Percentiles rank a stretch among this genome's conserved stretches.
Conservation (phyloP, 2,329 filamentous ascomycete species). For the Rachicladosporium sp. region DNA sequence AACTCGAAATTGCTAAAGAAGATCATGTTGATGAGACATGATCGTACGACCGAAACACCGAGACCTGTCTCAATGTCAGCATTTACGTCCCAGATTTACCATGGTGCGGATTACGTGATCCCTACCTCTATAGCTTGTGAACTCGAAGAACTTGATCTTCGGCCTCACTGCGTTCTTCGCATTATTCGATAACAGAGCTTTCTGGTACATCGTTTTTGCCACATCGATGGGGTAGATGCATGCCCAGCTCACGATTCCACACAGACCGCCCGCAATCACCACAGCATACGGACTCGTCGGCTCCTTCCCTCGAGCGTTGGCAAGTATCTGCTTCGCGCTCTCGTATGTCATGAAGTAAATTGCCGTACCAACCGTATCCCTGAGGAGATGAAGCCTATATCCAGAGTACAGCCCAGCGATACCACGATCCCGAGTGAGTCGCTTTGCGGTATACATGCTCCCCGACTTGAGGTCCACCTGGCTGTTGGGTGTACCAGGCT, state of each 20-base stretch:
- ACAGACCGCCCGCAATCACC: constrained; percentile 64
- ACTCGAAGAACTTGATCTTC: constrained; percentile 66
- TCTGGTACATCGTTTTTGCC: constrained; percentile 75
- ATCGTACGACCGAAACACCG: constrained; percentile 70
- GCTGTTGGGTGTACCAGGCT: constrained; percentile 2
- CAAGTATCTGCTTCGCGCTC: constrained; percentile 69
- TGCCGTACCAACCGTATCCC: constrained; percentile 70
- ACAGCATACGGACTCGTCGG: constrained; percentile 72
- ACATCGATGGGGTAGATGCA: constrained; percentile 60
- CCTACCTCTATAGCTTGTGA: constrained; percentile 64
- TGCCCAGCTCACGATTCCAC: constrained; percentile 75
- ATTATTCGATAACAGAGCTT: constrained; percentile 62
- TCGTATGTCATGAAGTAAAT: constrained; percentile 89
- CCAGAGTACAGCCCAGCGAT: constrained; percentile 66
- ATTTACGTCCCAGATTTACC: too few relatives aligned
- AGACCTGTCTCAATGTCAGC: constrained; percentile 32
- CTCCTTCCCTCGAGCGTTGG: constrained; percentile 58
- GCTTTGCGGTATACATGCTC: constrained; percentile 49
- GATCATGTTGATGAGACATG: constrained; percentile 72
- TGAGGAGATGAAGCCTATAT: constrained; percentile 69
- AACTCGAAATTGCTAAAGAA: constrained; percentile 86
- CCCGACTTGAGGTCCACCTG: constrained; percentile 13
- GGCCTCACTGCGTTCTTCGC: constrained; percentile 41
- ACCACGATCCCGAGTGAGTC: constrained; percentile 64
- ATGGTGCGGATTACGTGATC: neutral